These are phyloP conservation scores for Aspergillus nanangensis DNA, from an alignment of 495 filamentous ascomycete genomes.

Conservation along the genomic window DNA sequence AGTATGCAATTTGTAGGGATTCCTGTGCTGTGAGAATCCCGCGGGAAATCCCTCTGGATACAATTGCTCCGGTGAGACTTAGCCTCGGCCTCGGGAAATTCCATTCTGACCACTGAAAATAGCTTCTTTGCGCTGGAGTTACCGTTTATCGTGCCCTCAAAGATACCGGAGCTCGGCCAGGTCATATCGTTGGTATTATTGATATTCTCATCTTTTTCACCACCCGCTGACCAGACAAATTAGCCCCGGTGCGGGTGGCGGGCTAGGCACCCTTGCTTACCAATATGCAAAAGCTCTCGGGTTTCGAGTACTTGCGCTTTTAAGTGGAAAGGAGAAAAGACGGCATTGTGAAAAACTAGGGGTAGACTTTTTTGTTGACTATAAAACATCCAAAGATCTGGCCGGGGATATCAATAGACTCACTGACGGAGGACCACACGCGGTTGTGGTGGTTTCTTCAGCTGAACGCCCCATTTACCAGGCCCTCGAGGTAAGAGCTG, in stretches of 20 bases:
- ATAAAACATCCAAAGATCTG: slow-evolving; percentile 37
- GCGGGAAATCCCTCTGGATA: too few species aligned
- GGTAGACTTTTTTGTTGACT: slow-evolving; percentile 8
- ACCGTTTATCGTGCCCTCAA: too few species aligned
- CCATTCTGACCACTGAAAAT: too few species aligned
- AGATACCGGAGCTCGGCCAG: too few species aligned
- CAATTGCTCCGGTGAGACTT: too few species aligned
- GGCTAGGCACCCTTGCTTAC: slow-evolving; percentile 72
- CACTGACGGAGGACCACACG: slow-evolving; percentile 72
- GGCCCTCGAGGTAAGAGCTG: too few species aligned
- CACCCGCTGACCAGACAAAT: slow-evolving; percentile 66
- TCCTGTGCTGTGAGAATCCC: too few species aligned
- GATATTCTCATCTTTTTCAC: slow-evolving; percentile 69
- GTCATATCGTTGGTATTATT: slow-evolving; percentile 74
- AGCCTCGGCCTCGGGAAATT: too few species aligned
- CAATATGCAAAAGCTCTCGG: slow-evolving; percentile 88
- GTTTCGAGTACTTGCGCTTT: slow-evolving; percentile 67
- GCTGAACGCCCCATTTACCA: slow-evolving; percentile 80
- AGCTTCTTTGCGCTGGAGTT: too few species aligned
- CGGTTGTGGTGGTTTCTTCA: slow-evolving; percentile 70
- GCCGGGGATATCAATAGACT: slow-evolving; percentile 62
- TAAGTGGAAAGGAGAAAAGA: slow-evolving; percentile 73
- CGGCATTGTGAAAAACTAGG: slow-evolving; percentile 58
- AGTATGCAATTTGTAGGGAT: too few species aligned
- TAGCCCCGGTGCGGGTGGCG: slow-evolving; percentile 68